phyloP scores from a whole-genome alignment of 345 rosid genomes.

The Cochlearia excelsa region DNA sequence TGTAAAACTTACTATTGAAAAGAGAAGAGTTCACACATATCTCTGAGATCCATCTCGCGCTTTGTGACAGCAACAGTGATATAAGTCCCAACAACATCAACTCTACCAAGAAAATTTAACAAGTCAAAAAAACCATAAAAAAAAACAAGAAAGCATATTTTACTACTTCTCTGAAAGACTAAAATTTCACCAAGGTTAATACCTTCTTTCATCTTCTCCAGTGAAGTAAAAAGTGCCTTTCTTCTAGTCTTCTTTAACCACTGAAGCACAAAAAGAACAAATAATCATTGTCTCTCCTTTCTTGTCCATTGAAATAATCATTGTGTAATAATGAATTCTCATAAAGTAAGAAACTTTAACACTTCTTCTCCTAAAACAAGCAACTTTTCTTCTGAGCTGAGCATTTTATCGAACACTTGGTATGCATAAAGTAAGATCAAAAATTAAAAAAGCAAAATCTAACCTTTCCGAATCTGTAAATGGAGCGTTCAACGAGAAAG shows the following conservation, averaged over 20 bases:
- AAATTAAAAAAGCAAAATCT: not conserved
- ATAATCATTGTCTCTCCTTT: constrained; percentile 6
- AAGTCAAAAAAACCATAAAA: not conserved
- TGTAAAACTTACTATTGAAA: constrained; percentile 76
- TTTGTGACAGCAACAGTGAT: constrained; percentile 86
- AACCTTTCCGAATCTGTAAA: constrained; percentile 88
- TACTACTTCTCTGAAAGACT: not conserved
- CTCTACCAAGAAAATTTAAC: constrained; percentile 45
- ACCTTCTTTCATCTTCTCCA: constrained; percentile 96
- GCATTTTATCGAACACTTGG: constrained; percentile 31
- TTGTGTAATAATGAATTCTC: not conserved
- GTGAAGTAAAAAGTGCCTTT: constrained; percentile 77
- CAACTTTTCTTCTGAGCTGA: not conserved
- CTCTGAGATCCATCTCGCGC: constrained; percentile 86
- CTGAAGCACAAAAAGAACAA: constrained; percentile 37
- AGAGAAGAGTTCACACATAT: constrained; percentile 84
- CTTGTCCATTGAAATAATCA: constrained; percentile 1
- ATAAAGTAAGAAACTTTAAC: not conserved
- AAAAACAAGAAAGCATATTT: not conserved
- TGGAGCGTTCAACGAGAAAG: constrained; percentile 67
- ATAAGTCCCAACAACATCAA: constrained; percentile 95
- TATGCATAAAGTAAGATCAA: not conserved
- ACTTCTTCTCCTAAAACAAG: not conserved
- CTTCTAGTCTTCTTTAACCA: constrained; percentile 85
- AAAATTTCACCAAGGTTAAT: not conserved